A percentile compares a stretch with the other conserved stretches of the same genome.
Evolutionary conservation across 2,329 filamentous ascomycete genomes (phyloP).

Genomic region (Cordyceps fumosorosea): DNA sequence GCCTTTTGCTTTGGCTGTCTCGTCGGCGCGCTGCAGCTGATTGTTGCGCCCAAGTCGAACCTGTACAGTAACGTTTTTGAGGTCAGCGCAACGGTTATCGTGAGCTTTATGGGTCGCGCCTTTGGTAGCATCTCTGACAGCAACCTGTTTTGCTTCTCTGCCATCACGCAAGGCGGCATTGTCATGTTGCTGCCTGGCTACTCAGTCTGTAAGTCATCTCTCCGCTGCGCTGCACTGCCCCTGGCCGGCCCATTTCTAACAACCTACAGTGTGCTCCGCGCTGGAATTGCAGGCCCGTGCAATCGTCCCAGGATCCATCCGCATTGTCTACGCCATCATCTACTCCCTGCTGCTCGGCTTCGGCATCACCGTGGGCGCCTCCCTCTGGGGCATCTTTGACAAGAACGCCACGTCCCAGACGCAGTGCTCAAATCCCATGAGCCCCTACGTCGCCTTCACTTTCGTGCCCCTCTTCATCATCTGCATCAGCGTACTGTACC

Average conservation of each 20-base stretch:
- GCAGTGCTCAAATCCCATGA: slow-evolving; percentile 38
- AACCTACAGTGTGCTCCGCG: slow-evolving; percentile 32
- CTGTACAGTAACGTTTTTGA: slow-evolving; percentile 63
- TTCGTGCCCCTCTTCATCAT: slow-evolving; percentile 70
- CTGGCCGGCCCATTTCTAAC: background rate
- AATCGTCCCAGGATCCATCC: slow-evolving; percentile 63
- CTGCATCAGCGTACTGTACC: slow-evolving; percentile 69
- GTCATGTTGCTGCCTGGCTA: slow-evolving; percentile 61
- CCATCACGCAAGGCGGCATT: slow-evolving; percentile 57
- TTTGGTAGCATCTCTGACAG: slow-evolving; percentile 52
- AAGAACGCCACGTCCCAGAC: slow-evolving; percentile 39
- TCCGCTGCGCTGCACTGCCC: background rate
- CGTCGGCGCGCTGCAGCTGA: slow-evolving; percentile 63
- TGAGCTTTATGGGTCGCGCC: slow-evolving; percentile 55
- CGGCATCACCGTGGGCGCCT: slow-evolving; percentile 61
- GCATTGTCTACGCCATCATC: slow-evolving; percentile 68
- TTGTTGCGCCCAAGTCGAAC: slow-evolving; percentile 61
- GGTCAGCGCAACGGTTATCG: slow-evolving; percentile 53
- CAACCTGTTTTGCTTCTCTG: slow-evolving; percentile 57
- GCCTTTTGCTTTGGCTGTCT: slow-evolving; percentile 64
- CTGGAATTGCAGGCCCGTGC: slow-evolving; percentile 64
- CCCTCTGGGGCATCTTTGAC: slow-evolving; percentile 58
- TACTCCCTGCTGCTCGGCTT: slow-evolving; percentile 68
- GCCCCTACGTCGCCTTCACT: slow-evolving; percentile 48
- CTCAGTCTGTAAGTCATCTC: slow-evolving; percentile 42